Evolutionary conservation across 805 yeast genomes (phyloP).

Genomic region (Candida montana): DNA sequence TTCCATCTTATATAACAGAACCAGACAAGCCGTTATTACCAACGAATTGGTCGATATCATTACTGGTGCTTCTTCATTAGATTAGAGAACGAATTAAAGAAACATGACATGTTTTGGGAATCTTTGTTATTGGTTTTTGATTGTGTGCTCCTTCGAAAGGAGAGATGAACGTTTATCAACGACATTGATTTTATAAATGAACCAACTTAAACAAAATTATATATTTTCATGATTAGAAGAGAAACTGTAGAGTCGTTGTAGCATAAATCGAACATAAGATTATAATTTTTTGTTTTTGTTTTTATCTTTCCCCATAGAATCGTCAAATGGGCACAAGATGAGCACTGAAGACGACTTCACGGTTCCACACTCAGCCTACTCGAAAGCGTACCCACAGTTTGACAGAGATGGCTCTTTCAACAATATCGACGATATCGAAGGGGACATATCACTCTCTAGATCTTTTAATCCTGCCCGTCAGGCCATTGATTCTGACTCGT

Average conservation of each 20-base stretch:
- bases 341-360: constrained; percentile 5
- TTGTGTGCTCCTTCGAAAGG: constrained; percentile 14
- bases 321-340: neutral
- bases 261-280: neutral
- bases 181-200: neutral
- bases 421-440: constrained; percentile 20
- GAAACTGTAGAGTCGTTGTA: neutral
- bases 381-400: constrained; percentile 15
- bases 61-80: constrained; percentile 99
- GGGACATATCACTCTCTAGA: constrained; percentile 19
- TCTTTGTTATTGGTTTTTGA: too few relatives aligned
- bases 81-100: too few relatives aligned
- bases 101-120: too few relatives aligned
- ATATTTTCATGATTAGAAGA: constrained; percentile 8
- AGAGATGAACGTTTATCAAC: neutral
- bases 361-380: constrained; percentile 22
- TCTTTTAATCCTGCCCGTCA: constrained; percentile 5
- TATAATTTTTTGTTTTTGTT: too few relatives aligned
- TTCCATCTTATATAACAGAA: constrained; percentile 98
- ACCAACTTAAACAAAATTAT: constrained; percentile 2
- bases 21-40: constrained; percentile 98
- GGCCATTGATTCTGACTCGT: constrained; percentile 8
- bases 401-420: constrained; percentile 10
- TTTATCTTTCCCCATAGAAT: too few relatives aligned
- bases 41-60: constrained; percentile 99